Percentiles rank a stretch among this genome's conserved stretches.
These are phyloP conservation scores for Albugo candida DNA, from an alignment of 352 stramenopile species.

Conservation along the genomic window DNA sequence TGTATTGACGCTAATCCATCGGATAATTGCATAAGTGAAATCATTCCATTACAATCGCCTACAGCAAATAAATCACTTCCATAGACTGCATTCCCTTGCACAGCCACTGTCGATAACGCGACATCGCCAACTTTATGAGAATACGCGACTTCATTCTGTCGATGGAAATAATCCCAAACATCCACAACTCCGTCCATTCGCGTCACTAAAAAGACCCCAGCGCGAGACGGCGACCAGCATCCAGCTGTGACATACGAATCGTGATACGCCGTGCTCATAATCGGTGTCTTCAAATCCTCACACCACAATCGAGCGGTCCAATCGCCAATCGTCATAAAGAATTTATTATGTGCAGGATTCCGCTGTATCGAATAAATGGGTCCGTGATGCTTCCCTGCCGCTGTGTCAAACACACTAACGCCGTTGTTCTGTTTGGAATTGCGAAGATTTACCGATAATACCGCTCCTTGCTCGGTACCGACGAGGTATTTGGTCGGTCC, in stretches of 20 bases:
- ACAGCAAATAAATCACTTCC: constrained; percentile 88
- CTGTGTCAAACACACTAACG: constrained; percentile 91
- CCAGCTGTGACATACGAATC: constrained; percentile 89
- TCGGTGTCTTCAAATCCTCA: constrained; percentile 93
- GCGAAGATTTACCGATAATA: constrained; percentile 87
- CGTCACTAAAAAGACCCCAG: constrained; percentile 94
- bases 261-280: constrained; percentile 96
- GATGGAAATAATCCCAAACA: constrained; percentile 96
- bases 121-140: constrained; percentile 91
- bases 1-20: constrained; percentile 81
- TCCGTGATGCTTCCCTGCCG: constrained; percentile 87
- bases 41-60: constrained; percentile 90
- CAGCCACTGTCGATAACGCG: constrained; percentile 80
- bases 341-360: constrained; percentile 95
- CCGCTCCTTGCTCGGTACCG: constrained; percentile 92
- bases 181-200: constrained; percentile 93
- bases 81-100: constrained; percentile 80
- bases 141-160: constrained; percentile 94
- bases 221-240: constrained; percentile 92
- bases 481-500: constrained; percentile 94
- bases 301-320: constrained; percentile 94
- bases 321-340: constrained; percentile 94
- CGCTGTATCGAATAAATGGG: constrained; percentile 91
- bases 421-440: constrained; percentile 96
- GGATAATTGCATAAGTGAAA: constrained; percentile 91